Conservation (phyloP, 371 early-diverging fungal species). For the Mortierella sp. region DNA sequence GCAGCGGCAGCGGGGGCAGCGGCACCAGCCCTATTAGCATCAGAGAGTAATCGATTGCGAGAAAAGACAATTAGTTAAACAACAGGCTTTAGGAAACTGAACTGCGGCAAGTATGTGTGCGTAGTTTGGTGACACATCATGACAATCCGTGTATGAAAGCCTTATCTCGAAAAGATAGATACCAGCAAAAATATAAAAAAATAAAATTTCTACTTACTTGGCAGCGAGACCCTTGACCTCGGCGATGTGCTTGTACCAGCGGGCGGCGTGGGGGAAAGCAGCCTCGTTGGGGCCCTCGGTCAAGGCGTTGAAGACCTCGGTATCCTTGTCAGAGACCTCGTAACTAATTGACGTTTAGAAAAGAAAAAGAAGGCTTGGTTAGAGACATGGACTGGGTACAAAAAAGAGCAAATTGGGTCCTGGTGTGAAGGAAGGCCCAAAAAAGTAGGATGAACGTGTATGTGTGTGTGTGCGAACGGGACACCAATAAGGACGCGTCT, state of each 20-base stretch:
- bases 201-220: conserved; percentile 60
- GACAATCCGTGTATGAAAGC: neutral
- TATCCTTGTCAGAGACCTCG: conserved; percentile 87
- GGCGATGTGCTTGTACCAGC: conserved; percentile 96
- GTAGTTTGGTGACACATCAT: conserved; percentile 4
- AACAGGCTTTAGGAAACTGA: neutral
- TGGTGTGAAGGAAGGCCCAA: neutral
- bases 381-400: neutral
- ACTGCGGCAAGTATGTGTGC: neutral
- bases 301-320: conserved; percentile 87
- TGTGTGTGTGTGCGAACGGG: neutral
- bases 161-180: conserved; percentile 1
- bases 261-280: conserved; percentile 89
- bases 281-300: conserved; percentile 82
- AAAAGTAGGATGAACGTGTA: neutral
- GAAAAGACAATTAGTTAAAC: conserved; percentile 51
- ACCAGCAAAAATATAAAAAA: neutral
- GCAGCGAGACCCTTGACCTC: conserved; percentile 70
- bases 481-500: conserved; percentile 6
- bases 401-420: neutral
- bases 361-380: neutral
- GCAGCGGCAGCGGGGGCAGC: conserved; percentile 66
- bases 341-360: conserved; percentile 61
- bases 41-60: neutral
- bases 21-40: conserved; percentile 57